Evolutionary conservation across 441 rosid genomes (phyloP), one percentile per base, ranked within the genome.

Genomic region (Populus hybrid): DNA sequence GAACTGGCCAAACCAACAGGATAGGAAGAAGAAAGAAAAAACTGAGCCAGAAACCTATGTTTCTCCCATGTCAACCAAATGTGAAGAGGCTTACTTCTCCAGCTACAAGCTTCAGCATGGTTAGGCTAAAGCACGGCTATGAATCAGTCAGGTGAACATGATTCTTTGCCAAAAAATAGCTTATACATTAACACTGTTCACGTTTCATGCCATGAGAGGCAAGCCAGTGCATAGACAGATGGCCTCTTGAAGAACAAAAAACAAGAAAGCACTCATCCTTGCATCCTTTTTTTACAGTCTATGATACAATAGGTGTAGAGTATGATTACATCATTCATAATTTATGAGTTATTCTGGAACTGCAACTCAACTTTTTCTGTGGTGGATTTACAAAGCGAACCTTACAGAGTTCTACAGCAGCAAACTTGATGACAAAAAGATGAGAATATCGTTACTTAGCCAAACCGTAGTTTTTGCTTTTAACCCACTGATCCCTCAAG

Each of bases 401-500:
- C 26, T 63, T 23, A 66, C 70, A 53, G 61, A 40, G 53, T 74
- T 78, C n/a, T 19, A 50, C 3, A 30, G 18, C 50, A 34, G 21
- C 28, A 14, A 24, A 71, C 9, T 70, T 26, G n/a, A 0, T 12
- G 76, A 65, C 72, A 63, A 70, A 50, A 70, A 18, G 0, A 65
- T 21, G 12, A 32, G 69, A 23, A 28, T 53, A 30, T 65, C 42
- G 57, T 46, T 4, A 46, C 18, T 46, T 14, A 1, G 57, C 57
- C 50, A 40, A 0, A 11, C 1, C 57, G 7, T 46, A 46, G 57
- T 12, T 12, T 46, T 46, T 40, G 38, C 63, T 80, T 92, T 80
- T 92, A 96, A 78, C 99, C 99, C 42, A 96, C 97, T 0, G 97
- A 94, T 57, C 97, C 94, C 82, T 94, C 98, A 4, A 96, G 98